Evolutionary conservation across 2,329 filamentous ascomycete genomes (phyloP).

Genomic region (Cladosporium sp.): DNA sequence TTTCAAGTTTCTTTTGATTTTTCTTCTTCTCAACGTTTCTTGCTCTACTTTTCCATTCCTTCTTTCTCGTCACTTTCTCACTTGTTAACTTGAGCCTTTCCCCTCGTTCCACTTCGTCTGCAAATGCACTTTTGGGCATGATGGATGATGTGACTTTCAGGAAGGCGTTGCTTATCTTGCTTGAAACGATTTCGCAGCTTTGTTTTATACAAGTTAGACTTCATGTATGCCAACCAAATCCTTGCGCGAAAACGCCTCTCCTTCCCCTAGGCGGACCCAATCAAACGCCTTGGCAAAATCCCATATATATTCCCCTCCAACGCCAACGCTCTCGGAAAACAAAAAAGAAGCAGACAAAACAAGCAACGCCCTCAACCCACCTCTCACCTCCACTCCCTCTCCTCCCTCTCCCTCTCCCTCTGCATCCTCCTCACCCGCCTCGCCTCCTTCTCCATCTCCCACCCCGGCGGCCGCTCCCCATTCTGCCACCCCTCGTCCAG

Average conservation of each 20-base stretch:
- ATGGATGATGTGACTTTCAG: too few relatives aligned
- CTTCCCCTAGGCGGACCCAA: background rate
- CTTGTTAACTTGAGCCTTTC: too few relatives aligned
- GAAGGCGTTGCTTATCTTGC: too few relatives aligned
- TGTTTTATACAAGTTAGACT: background rate
- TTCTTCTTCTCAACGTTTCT: too few relatives aligned
- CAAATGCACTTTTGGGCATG: too few relatives aligned
- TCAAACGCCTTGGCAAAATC: background rate
- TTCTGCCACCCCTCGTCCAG: conserved; percentile 29
- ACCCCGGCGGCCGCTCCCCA: conserved; percentile 29
- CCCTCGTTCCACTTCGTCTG: too few relatives aligned
- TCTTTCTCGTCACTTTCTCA: too few relatives aligned
- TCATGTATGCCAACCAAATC: background rate
- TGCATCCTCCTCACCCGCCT: conserved; percentile 15
- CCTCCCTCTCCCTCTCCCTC: conserved; percentile 1
- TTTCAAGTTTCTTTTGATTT: background rate
- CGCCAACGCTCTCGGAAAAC: background rate
- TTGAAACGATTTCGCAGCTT: background rate
- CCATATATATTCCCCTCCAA: background rate
- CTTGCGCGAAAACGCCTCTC: background rate
- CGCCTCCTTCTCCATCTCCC: conserved; percentile 26
- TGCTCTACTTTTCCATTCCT: too few relatives aligned
- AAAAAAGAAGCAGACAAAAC: background rate
- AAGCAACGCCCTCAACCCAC: background rate
- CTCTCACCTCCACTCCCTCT: background rate